Evolutionary conservation across 164 flowering plant genomes (phyloP), one percentile per base, ranked within the genome.

Genomic region (Malania oleifera): DNA sequence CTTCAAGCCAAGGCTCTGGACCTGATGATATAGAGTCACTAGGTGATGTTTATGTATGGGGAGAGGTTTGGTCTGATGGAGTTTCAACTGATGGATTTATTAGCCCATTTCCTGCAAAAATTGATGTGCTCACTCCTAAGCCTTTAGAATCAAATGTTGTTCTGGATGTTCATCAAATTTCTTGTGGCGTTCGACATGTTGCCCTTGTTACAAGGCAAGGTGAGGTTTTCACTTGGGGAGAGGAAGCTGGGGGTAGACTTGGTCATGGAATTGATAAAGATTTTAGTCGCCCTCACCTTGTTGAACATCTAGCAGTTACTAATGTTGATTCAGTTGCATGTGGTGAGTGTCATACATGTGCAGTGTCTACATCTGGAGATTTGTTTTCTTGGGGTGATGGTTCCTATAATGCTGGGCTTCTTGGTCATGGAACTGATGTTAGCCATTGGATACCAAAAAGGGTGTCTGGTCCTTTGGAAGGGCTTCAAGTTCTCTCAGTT

Each of bases 41-140:
- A 25, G 96, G 96, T n/a, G 98, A 91, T 79, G 95, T 91, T 60
- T 91, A 85, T 69, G 73, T 91, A 8, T 91, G 98, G 98, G 96
- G 98, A 44, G 91, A 84, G 67, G 71, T 89, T 18, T 85, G 87
- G 86, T 66, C 68, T 52, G 95, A 87, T 61, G 81, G 77, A 48
- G 69, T 54, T 66, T 46, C 62, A 53, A 24, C 69, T 22, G 82
- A 83, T 60, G 79, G 80, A 41, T 61, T 67, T 48, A 60, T 47
- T 39, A 65, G 56, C 18, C 43, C 77, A 38, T 22, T 35, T 39
- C 71, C 81, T 44, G 49, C 66, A 50, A 85, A 75, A 66, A 55
- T 47, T 57, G 97, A 91, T 73, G 84, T 81, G 28, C 70, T 87
- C 35, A 78, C 68, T 68, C 98, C 98, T 2, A 86, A 69, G 71